Evolutionary conservation across 202 grass and related monocot genomes (phyloP).

Genomic region (Digitaria exilis): DNA sequence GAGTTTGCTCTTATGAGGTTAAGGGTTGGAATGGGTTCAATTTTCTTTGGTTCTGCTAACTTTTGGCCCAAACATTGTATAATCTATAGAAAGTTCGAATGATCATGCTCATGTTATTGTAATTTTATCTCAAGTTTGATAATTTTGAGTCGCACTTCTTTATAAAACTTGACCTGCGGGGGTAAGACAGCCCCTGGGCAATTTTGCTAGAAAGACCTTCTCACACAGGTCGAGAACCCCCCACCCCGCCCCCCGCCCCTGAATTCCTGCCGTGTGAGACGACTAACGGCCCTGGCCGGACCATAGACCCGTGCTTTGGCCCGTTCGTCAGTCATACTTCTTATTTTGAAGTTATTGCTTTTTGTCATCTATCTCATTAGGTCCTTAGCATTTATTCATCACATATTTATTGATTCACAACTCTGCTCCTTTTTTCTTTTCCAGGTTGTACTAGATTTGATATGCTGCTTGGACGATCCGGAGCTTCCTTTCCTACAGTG

Average conservation of each 20-base stretch:
- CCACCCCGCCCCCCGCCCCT: no score
- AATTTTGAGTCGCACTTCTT: neutral
- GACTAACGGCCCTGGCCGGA: no score
- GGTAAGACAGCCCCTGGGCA: no score
- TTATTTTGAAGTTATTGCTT: neutral
- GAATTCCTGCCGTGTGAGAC: no score
- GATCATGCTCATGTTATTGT: neutral
- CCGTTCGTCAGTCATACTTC: no score
- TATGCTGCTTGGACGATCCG: slow-evolving; percentile 61
- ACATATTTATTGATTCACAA: neutral
- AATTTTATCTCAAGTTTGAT: slow-evolving; percentile 21
- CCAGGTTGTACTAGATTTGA: slow-evolving; percentile 68
- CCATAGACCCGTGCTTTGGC: no score
- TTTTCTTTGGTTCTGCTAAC: neutral
- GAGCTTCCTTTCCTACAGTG: slow-evolving; percentile 83
- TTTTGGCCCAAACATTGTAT: neutral
- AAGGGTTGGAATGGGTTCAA: neutral
- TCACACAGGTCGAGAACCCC: no score
- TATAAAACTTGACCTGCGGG: no score
- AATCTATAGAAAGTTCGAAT: neutral
- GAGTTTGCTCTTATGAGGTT: no score
- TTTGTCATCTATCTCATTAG: slow-evolving; percentile 3
- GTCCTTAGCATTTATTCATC: slow-evolving; percentile 18
- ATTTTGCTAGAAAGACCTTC: no score
- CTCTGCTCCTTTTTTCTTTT: slow-evolving; percentile 46